Evolutionary conservation across 768 basidiomycete genomes (phyloP), one percentile per base, ranked within the genome.

Genomic region (Trametopsis cervina): DNA sequence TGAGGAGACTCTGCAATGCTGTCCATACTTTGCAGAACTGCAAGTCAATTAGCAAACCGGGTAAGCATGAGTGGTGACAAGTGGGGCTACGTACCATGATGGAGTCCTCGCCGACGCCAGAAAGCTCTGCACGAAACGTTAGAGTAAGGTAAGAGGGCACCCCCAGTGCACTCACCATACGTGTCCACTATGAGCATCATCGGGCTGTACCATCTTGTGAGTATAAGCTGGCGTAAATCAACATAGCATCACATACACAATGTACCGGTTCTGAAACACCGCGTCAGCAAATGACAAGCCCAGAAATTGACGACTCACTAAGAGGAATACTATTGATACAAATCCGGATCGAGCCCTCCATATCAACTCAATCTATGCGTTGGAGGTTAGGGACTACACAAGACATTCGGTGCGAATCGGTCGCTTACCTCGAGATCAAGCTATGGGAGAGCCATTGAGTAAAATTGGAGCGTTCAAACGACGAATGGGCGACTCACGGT

Each of bases 21-120:
- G 61, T 62, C 61, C 61, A 62, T 2, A 55, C 49, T 33, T 54
- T 54, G 49, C 60, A 62, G 42, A 62, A 58, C 60, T 62, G 17
- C 4, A 25, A 17, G 12, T 17, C 24, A 13, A 41, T 52, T 7
- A 42, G 49, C 24, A 6, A 27, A 33, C n/a, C 4, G 5, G 12
- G 18, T 7, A 21, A 42, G 33, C 22, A 23, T 47, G 23, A 2
- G 35, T 18, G 27, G 9, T 13, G 17, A 5, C 27, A 21, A 39
- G 13, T 37, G 6, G 17, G 11, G 25, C 13, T 21, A 27, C 47
- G 13, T 49, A 60, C 58, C 41, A 40, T 24, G 9, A 53, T 41
- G 5, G 55, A 57, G 23, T 43, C 44, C 0, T 52, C 38, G 2
- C 47, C 50, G 24, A 57, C 38, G 9, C 58, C 58, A 23, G 56